Conservation (phyloP, 306 rosid genomes). For the Castanospermum australe region DNA sequence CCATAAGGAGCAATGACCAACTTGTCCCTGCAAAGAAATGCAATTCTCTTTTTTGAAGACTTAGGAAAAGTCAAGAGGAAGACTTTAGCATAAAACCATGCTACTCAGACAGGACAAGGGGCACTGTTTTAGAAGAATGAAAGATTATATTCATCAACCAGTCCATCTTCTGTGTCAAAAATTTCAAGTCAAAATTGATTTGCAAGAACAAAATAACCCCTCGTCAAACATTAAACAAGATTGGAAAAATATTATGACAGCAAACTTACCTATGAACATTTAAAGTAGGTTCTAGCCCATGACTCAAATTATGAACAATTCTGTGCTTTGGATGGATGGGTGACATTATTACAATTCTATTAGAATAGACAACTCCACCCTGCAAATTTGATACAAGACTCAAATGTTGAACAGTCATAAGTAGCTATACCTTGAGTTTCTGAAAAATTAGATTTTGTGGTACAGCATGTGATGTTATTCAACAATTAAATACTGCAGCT, state of each 20-base stretch:
- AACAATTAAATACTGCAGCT: not conserved
- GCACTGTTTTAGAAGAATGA: not conserved
- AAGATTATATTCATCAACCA: slow-evolving; percentile 8
- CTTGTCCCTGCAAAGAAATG: slow-evolving; percentile 63
- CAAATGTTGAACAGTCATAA: slow-evolving; percentile 9
- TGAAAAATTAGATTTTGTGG: not conserved
- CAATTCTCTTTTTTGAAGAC: slow-evolving; percentile 23
- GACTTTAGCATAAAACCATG: not conserved
- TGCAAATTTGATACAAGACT: slow-evolving; percentile 40
- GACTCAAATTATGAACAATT: slow-evolving; percentile 53
- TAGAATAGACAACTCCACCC: slow-evolving; percentile 92
- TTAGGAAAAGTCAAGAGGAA: not conserved
- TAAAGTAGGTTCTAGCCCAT: slow-evolving; percentile 73
- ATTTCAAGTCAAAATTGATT: slow-evolving; percentile 22
- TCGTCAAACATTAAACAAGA: slow-evolving; percentile 18
- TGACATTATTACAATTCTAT: slow-evolving; percentile 68
- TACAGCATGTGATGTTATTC: not conserved
- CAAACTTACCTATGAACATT: slow-evolving; percentile 60
- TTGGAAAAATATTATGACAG: slow-evolving; percentile 5
- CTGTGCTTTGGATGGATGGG: slow-evolving; percentile 61
- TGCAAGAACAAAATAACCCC: not conserved
- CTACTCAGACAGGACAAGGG: slow-evolving; percentile 5
- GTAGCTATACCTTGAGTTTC: slow-evolving; percentile 1
- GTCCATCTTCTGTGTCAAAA: slow-evolving; percentile 4
- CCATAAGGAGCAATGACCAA: slow-evolving; percentile 69